Base-by-base conservation (phyloP, 1,139 yeast genomes). In the Taphrina betulina region DNA sequence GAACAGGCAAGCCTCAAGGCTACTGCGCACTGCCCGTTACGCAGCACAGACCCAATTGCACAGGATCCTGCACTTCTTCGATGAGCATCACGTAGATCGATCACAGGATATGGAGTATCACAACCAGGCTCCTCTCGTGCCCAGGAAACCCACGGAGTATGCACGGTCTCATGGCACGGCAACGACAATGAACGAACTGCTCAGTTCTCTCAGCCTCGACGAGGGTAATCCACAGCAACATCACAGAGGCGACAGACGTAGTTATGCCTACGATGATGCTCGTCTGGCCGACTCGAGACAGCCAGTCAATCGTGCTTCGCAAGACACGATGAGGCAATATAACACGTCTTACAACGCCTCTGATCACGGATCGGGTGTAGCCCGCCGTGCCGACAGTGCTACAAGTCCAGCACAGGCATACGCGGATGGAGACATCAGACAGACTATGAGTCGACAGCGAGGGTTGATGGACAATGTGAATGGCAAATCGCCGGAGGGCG, bases 121-220 rank as follows among this genome's bases (percentile, higher is more conserved):
- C 23, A 35, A 41, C 10, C 31, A 19, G 4, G 5, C 35, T 10
- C 38, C 38, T 5, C 14, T 10, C 16, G 10, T 43, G 10, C 48
- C 48, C 4, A 20, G 38, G 5, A 43, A 43, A 14, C 48, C 48
- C 10, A 14, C 16, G n/a, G 48, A 29, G 19, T 43, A 43, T 22
- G n/a, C 7, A 12, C 37, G n/a, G 29, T 31, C 48, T 4, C 17
- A 29, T 5, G 19, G 28, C 17, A 19, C 36, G 10, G 31, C 12
- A 7, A 26, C 31, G 31, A 26, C 31, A 26, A 29, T 43, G 38
- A 31, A 29, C n/a, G 38, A 43, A 14, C 36, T 43, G 7, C 38
- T 43, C n/a, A 43, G n/a, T 7, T 43, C 48, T 7, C 28, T 43
- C 19, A 31, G 31, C 48, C 29, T 43, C 12, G 48, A 43, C 31